Evolutionary conservation across 441 rosid genomes (phyloP), one percentile per base, ranked within the genome.

Genomic region (Erysimum pusillum): DNA sequence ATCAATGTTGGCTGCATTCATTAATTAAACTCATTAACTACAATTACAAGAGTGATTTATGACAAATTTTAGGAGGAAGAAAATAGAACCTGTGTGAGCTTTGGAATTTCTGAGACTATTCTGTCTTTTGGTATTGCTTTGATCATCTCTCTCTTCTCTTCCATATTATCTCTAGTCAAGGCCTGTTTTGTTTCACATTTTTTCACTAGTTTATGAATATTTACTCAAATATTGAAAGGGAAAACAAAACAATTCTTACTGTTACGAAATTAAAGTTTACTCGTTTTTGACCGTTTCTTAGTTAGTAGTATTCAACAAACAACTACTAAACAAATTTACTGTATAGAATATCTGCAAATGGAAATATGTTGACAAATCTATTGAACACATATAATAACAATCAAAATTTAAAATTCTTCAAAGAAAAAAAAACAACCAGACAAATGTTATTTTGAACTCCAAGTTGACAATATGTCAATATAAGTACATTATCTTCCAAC

Each of bases 81-180:
- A 71, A 18, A 78, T 3, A 45, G 7, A 63, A 89, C 97, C 90
- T 88, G 97, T 17, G 85, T 74, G 46, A 89, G 85, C 81, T 79
- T 87, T 17, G 92, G 86, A 66, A 93, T 79, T 32, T 86, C 78
- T 6, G 92, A 81, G 22, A 93, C 67, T 44, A 84, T 84, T 53
- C 98, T 76, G 60, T 81, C 85, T 74, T 76, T 87, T 1, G 92
- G 94, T 69, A 93, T 86, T 8, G 84, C 89, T 74, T 84, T 75
- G 32, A 93, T 64, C 86, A 93, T 15, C 1, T 91, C 91, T 67
- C 81, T 93, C 83, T 90, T 90, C 85, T 90, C 90, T 58, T 87
- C 79, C 34, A 73, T 76, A 52, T 83, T 71, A 28, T 91, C 89
- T 18, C 82, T 81, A 2, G 85, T 86, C 90, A 91, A 85, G 6